Evolutionary conservation across 805 yeast species (phyloP).

Genomic region (Isabelozyma pseudorhagii): DNA sequence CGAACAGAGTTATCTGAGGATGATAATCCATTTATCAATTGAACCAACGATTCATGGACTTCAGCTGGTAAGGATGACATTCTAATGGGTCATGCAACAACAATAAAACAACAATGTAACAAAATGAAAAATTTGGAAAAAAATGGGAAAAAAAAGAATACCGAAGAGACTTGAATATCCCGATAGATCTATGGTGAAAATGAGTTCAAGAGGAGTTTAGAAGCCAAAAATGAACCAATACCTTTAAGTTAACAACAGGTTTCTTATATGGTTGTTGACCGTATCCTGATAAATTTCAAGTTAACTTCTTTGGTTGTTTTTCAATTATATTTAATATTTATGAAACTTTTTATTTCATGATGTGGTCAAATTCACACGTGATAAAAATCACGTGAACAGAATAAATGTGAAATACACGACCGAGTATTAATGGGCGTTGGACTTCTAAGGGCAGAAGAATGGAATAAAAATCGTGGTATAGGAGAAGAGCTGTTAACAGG

Average conservation of each 20-base stretch:
- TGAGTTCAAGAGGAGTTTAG: neutral
- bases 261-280: neutral
- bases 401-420: neutral
- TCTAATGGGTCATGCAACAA: neutral
- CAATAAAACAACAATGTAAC: too few species aligned
- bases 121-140: too few species aligned
- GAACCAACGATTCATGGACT: conserved; percentile 49
- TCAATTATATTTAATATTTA: too few species aligned
- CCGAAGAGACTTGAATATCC: too few species aligned
- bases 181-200: neutral
- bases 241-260: neutral
- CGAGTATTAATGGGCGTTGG: too few species aligned
- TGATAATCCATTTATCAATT: conserved; percentile 62
- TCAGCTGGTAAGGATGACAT: conserved; percentile 60
- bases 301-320: neutral
- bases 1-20: conserved; percentile 77
- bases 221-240: neutral
- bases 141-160: too few species aligned
- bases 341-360: neutral
- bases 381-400: neutral
- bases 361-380: neutral
- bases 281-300: neutral
- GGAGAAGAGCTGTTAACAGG: too few species aligned
- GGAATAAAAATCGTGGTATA: too few species aligned
- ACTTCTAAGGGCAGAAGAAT: too few species aligned